These are phyloP conservation scores for Oryza longistaminata DNA, from an alignment of 176 grass and related monocot species.

Conservation along the genomic window DNA sequence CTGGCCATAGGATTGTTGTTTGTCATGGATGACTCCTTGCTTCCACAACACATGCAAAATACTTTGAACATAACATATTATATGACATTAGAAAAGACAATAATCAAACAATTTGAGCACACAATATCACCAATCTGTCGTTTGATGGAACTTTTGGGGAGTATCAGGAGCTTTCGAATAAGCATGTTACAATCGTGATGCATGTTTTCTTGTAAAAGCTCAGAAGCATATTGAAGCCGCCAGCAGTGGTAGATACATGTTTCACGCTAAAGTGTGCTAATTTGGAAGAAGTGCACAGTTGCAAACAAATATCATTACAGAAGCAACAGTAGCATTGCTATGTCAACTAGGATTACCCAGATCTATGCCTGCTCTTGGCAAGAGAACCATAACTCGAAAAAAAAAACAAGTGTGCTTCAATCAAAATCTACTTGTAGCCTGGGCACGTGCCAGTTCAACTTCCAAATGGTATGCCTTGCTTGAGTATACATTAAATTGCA, in stretches of 20 bases:
- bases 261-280: background rate
- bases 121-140: background rate
- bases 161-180: background rate
- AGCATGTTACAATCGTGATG: background rate
- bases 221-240: background rate
- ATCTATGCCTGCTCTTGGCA: background rate
- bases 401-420: background rate
- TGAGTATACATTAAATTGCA: background rate
- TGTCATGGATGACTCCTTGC: background rate
- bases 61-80: background rate
- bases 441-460: no score
- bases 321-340: background rate
- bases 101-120: background rate
- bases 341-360: background rate
- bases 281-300: background rate
- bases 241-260: background rate
- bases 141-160: constrained; percentile 3
- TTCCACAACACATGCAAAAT: background rate
- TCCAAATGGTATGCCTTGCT: no score
- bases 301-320: background rate
- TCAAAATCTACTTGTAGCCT: background rate
- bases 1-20: constrained; percentile 9
- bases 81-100: background rate
- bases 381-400: background rate
- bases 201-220: background rate